Percentiles rank a stretch among this genome's conserved stretches.
Conservation (phyloP, 2,329 filamentous ascomycete genomes). For the Colletotrichum sp. region DNA sequence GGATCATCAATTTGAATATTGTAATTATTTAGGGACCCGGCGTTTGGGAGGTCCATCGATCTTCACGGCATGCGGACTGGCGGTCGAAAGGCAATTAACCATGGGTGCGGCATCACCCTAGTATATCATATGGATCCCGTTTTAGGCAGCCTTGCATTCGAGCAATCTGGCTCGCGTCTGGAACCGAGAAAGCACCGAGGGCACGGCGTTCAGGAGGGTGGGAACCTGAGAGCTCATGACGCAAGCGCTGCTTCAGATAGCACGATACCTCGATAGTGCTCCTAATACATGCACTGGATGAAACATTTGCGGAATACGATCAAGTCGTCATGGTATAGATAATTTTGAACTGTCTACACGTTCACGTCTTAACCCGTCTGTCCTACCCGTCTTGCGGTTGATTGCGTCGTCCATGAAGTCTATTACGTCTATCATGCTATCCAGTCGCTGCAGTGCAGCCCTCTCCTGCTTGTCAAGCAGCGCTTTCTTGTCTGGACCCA, state of each 20-base stretch:
- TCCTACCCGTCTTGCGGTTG: constrained; percentile 26
- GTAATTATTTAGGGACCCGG: constrained; percentile 8
- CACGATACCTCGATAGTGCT: constrained; percentile 1
- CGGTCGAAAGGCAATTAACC: neutral
- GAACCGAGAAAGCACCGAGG: neutral
- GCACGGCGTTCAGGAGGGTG: neutral
- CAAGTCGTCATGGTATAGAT: neutral
- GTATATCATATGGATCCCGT: constrained; percentile 1
- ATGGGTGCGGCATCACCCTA: neutral
- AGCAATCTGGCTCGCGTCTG: neutral
- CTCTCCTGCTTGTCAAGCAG: constrained; percentile 64
- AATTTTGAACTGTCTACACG: neutral
- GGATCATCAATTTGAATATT: neutral
- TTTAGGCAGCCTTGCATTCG: neutral
- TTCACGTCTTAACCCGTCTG: constrained; percentile 7
- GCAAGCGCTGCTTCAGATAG: neutral
- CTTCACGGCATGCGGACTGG: neutral
- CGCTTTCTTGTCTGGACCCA: constrained; percentile 55
- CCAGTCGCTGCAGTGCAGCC: constrained; percentile 50
- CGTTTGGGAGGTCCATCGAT: constrained; percentile 2
- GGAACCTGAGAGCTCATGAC: neutral
- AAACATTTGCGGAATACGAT: neutral
- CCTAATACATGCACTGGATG: neutral
- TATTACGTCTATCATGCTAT: constrained; percentile 61
- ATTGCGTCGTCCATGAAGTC: constrained; percentile 64